Percentiles rank a stretch among this genome's conserved stretches.
phyloP scores from a whole-genome alignment of 2,329 filamentous ascomycete genomes.

The Aureobasidium pullulans region DNA sequence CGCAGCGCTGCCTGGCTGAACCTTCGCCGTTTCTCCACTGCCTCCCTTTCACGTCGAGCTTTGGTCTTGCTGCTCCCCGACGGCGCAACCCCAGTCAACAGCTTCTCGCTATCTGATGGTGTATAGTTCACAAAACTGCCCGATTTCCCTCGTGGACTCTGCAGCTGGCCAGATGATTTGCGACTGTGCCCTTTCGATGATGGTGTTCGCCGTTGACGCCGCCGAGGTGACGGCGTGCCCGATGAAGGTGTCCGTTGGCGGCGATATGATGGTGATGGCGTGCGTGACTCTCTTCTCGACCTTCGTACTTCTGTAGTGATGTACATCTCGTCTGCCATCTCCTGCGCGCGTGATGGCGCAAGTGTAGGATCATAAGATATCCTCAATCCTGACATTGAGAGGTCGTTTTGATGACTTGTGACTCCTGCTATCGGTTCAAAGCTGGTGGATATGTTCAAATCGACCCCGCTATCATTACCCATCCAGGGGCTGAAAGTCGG shows the following conservation, averaged over 20 bases:
- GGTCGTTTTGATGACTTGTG: conserved; percentile 3
- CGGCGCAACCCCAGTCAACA: conserved; percentile 85
- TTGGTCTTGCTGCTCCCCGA: conserved; percentile 92
- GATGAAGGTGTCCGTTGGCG: conserved; percentile 18
- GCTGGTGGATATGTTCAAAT: not conserved
- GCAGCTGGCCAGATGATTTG: conserved; percentile 2
- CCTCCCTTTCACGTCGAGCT: conserved; percentile 82
- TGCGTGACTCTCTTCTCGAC: conserved; percentile 15
- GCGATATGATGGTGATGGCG: conserved; percentile 19
- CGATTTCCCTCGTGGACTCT: conserved; percentile 19
- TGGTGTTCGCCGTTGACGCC: conserved; percentile 19
- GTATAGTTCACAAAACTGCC: conserved; percentile 85
- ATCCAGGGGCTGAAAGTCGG: conserved; percentile 11
- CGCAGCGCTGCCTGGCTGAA: conserved; percentile 61
- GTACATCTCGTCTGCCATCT: conserved; percentile 15
- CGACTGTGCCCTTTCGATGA: conserved; percentile 5
- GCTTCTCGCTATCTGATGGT: conserved; percentile 64
- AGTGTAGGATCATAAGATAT: conserved; percentile 27
- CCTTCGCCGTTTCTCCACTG: conserved; percentile 63
- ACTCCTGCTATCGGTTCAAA: not conserved
- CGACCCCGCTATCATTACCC: conserved; percentile 6
- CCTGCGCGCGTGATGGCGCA: conserved; percentile 15
- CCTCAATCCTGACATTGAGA: conserved; percentile 22
- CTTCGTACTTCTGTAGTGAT: not conserved
- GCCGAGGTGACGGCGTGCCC: conserved; percentile 21